These are phyloP conservation scores for Salix arbutifolia DNA, from an alignment of 345 rosid genomes.

Conservation along the genomic window DNA sequence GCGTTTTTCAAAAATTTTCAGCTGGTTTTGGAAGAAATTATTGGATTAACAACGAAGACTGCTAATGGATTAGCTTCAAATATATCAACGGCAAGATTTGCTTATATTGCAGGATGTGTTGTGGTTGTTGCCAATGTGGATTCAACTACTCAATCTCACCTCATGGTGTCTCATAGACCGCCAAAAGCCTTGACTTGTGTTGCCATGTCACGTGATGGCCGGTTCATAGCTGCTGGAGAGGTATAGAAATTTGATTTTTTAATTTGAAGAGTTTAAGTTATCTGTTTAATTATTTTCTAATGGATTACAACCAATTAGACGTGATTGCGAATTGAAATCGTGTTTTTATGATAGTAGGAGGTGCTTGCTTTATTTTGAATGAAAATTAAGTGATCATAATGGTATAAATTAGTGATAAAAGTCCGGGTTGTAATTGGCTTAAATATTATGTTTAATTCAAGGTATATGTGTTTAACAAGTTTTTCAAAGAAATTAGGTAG, in stretches of 20 bases:
- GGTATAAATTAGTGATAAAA: not conserved
- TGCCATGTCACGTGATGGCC: slow-evolving; percentile 56
- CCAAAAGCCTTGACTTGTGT: slow-evolving; percentile 67
- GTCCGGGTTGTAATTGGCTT: no score
- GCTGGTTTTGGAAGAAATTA: slow-evolving; percentile 58
- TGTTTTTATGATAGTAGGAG: not conserved
- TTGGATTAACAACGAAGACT: slow-evolving; percentile 63
- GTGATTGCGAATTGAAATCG: no score
- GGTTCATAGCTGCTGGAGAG: slow-evolving; percentile 75
- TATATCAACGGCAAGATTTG: slow-evolving; percentile 38
- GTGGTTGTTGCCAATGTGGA: slow-evolving; percentile 58
- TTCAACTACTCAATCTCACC: slow-evolving; percentile 54
- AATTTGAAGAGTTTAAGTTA: not conserved
- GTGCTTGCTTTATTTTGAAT: not conserved
- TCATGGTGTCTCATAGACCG: slow-evolving; percentile 53
- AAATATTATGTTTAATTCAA: no score
- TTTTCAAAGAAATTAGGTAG: no score
- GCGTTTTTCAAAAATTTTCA: slow-evolving; percentile 9
- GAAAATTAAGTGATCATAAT: not conserved
- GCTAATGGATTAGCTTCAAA: slow-evolving; percentile 63
- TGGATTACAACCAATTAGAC: not conserved
- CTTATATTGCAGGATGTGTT: slow-evolving; percentile 74
- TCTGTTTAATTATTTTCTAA: not conserved
- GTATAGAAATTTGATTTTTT: slow-evolving; percentile 21
- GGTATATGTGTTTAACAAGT: no score